Percentiles rank a stretch among this genome's conserved stretches.
Conservation (phyloP, 2,329 filamentous ascomycete species). For the Aspergillus bombycis region DNA sequence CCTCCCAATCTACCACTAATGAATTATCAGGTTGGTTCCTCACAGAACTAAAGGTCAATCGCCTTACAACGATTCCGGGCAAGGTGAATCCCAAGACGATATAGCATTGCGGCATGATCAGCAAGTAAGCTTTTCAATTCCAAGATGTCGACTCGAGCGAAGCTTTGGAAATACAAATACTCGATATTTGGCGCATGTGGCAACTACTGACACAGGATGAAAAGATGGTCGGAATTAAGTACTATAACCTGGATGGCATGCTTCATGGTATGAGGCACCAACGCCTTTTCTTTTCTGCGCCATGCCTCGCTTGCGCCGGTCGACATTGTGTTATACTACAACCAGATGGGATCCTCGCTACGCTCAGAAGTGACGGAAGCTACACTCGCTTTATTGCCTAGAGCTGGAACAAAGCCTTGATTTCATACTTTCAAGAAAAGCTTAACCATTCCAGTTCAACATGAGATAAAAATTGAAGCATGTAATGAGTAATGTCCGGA, state of each 20-base stretch:
- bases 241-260: neutral
- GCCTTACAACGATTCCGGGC: neutral
- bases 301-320: neutral
- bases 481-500: neutral
- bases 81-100: neutral
- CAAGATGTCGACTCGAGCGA: neutral
- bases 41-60: neutral
- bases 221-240: neutral
- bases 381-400: neutral
- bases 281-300: neutral
- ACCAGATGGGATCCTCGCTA: neutral
- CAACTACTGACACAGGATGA: neutral
- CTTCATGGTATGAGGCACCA: neutral
- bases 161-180: neutral
- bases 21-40: neutral
- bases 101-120: neutral
- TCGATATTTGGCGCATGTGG: neutral
- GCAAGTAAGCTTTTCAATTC: no score
- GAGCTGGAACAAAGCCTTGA: neutral
- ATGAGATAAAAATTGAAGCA: slow-evolving; percentile 7
- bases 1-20: neutral
- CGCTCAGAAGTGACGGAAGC: neutral
- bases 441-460: neutral
- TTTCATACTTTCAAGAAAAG: neutral
- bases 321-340: neutral